Conservation (phyloP, 768 basidiomycete genomes). For the Paxillus rubicundulus region DNA sequence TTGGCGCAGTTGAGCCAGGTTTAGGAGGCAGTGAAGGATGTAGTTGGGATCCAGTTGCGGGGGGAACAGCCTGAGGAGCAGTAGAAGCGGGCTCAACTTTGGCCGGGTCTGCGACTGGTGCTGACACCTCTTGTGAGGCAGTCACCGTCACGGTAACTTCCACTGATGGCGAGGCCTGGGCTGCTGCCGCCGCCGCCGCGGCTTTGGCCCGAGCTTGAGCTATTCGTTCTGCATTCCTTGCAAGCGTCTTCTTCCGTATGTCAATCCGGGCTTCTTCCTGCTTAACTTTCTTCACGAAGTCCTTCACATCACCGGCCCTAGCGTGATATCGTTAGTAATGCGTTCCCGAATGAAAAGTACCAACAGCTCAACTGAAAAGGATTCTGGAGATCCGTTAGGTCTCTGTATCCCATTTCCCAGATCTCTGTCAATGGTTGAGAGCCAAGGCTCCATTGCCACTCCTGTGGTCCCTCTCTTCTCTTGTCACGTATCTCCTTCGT, state of each 20-base stretch:
- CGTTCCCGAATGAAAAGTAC: conserved; percentile 1
- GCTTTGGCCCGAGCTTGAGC: conserved; percentile 44
- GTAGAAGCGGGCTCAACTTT: conserved; percentile 17
- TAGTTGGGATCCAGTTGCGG: conserved; percentile 41
- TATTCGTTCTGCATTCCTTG: conserved; percentile 36
- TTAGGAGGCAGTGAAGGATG: conserved; percentile 75
- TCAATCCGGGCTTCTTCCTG: conserved; percentile 63
- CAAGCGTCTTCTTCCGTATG: conserved; percentile 42
- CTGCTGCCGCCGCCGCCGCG: conserved; percentile 31
- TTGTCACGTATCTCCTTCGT: conserved; percentile 50
- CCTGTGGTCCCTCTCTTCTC: conserved; percentile 55
- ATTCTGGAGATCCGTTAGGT: conserved; percentile 57
- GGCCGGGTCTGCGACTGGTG: conserved; percentile 11
- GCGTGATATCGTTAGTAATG: conserved; percentile 4
- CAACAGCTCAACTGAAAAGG: conserved; percentile 59
- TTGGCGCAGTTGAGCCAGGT: conserved; percentile 46
- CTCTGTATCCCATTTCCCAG: conserved; percentile 79
- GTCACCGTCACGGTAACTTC: conserved; percentile 13
- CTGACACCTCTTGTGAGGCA: conserved; percentile 17
- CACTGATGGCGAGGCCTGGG: conserved; percentile 15
- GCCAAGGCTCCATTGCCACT: conserved; percentile 66
- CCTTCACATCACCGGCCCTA: conserved; percentile 72
- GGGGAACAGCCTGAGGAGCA: conserved; percentile 2
- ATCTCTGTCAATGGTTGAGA: conserved; percentile 74
- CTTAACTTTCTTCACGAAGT: conserved; percentile 70